Evolutionary conservation across 106 monocot species (phyloP).

Genomic region (Alisma plantagoaquatica): DNA sequence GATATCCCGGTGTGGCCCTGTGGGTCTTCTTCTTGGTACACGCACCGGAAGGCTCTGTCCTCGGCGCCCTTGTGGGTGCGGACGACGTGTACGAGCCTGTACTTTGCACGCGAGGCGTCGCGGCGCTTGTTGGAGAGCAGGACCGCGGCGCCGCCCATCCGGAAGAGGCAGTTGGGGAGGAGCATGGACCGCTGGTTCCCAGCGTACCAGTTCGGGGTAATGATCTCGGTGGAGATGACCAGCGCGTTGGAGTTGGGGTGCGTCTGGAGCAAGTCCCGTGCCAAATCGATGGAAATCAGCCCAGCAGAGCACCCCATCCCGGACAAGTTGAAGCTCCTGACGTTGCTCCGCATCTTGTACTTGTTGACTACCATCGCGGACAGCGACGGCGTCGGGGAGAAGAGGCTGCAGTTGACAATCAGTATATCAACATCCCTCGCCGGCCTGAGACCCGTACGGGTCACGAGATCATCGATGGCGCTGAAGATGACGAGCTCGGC

Average conservation of each 20-base stretch:
- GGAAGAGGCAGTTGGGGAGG: constrained; percentile 19
- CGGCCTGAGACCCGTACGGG: constrained; percentile 6
- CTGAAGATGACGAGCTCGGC: constrained; percentile 13
- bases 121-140: constrained; percentile 15
- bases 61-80: constrained; percentile 15
- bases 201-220: constrained; percentile 22
- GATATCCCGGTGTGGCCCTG: constrained; percentile 6
- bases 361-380: constrained; percentile 17
- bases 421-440: constrained; percentile 15
- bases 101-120: constrained; percentile 8
- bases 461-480: constrained; percentile 5
- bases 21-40: constrained; percentile 16
- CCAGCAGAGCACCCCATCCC: constrained; percentile 20
- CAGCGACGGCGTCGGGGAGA: constrained; percentile 15
- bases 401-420: constrained; percentile 22
- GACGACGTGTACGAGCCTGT: constrained; percentile 15
- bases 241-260: constrained; percentile 11
- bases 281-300: constrained; percentile 18
- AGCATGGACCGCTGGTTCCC: constrained; percentile 19
- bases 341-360: constrained; percentile 21
- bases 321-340: constrained; percentile 17
- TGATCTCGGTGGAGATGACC: constrained; percentile 13
- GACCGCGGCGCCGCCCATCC: constrained; percentile 20
- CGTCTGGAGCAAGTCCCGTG: constrained; percentile 13
- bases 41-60: constrained; percentile 13